These are phyloP conservation scores for Leccinum subrobustum DNA, from an alignment of 1,284 basidiomycete genomes.

Conservation along the genomic window DNA sequence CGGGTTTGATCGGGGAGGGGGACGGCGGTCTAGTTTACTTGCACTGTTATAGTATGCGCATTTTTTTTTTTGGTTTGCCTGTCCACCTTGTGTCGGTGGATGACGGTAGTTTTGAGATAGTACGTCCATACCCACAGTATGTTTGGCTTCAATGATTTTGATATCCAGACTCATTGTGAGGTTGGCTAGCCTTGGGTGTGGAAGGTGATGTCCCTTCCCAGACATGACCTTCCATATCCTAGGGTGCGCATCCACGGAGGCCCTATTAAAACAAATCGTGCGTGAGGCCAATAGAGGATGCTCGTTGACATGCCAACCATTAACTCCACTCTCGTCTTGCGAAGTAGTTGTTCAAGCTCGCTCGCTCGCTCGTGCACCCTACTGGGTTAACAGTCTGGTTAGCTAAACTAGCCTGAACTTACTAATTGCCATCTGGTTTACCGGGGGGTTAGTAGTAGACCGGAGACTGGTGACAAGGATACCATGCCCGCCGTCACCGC, in stretches of 20 bases:
- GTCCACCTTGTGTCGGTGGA: neutral
- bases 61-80: neutral
- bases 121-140: neutral
- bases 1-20: neutral
- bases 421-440: too few species aligned
- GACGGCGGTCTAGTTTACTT: neutral
- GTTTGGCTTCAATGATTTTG: neutral
- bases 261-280: neutral
- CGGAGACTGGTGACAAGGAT: too few species aligned
- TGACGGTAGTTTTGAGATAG: neutral
- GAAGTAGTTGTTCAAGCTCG: too few species aligned
- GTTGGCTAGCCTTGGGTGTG: neutral
- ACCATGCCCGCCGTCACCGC: too few species aligned
- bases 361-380: too few species aligned
- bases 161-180: neutral
- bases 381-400: too few species aligned
- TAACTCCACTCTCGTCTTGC: too few species aligned
- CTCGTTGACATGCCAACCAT: neutral
- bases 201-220: neutral
- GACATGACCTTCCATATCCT: neutral
- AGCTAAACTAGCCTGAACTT: too few species aligned
- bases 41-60: conserved; percentile 1
- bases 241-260: neutral
- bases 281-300: neutral
- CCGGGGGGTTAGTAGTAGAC: too few species aligned